phyloP scores from a whole-genome alignment of 148 eudicot species.

The Heliosperma pusillum region DNA sequence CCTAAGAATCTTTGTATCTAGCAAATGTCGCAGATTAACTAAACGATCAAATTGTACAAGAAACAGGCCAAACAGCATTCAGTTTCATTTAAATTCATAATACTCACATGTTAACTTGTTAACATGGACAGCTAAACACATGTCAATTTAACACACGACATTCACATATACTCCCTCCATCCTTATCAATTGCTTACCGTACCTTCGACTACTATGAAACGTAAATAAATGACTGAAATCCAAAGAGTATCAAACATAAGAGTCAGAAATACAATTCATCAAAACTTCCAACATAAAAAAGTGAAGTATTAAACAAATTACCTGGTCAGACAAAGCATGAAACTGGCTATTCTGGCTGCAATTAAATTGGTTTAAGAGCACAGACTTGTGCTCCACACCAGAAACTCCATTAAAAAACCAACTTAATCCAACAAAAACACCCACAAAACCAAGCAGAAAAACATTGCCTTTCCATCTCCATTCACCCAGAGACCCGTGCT shows the following conservation, averaged over 20 bases:
- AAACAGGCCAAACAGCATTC: not conserved
- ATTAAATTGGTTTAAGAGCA: conserved; percentile 27
- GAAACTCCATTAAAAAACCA: conserved; percentile 36
- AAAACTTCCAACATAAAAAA: no score
- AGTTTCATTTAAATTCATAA: not conserved
- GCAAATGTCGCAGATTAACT: not conserved
- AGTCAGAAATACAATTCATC: not conserved
- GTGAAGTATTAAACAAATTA: conserved; percentile 4
- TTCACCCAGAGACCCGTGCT: conserved; percentile 33
- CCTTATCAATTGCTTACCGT: no score
- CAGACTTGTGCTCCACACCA: conserved; percentile 27
- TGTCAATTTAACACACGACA: no score
- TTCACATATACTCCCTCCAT: no score
- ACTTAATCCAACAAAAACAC: conserved; percentile 35
- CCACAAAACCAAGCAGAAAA: conserved; percentile 30
- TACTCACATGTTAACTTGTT: not conserved
- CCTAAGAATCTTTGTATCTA: not conserved
- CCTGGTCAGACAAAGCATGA: conserved; percentile 23
- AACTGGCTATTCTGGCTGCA: conserved; percentile 26
- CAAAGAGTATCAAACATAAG: no score
- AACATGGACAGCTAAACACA: no score
- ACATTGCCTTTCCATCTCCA: conserved; percentile 40
- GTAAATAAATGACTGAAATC: no score
- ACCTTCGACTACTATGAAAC: no score
- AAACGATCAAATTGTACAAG: not conserved